Base-by-base conservation (phyloP, 108 stramenopile genomes). In the Skeletonema potamos region DNA sequence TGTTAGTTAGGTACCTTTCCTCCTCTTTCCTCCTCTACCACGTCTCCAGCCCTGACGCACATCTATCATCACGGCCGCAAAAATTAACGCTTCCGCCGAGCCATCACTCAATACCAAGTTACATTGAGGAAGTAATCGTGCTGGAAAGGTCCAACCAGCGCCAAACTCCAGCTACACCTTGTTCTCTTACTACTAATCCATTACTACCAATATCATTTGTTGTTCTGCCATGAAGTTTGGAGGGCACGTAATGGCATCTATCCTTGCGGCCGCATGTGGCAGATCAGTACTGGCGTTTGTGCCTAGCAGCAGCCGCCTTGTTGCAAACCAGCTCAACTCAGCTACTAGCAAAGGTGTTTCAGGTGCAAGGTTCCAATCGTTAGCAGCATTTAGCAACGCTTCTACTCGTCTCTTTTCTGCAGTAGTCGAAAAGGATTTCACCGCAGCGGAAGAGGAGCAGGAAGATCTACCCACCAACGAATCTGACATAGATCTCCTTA, bases 381-480 rank as follows among this genome's bases (percentile, higher is more conserved):
- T 11, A 5, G 22, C 32, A n/a, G 17, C 39, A 0, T 12, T 51
- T 9, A 11, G 62, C 62, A 26, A 39, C 27, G 17, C 9, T 43
- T 63, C 62, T 7, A 36, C 62, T 11, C 62, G 62, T 22, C 62
- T 63, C 0, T 63, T 63, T 11, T 63, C 62, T 27, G 43, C 62
- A 0, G 39, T 39, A 27, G 37, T n/a, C 27, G 27, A 36, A 15
- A 41, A 36, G 27, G 62, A 6, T n/a, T 27, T 24, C 37, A 7
- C 62, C 39, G 18, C 39, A 44, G 44, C 36, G 32, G 76, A 73
- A 29, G 82, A 78, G 29, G 72, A 64, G 29, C 64, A 60, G 29
- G 68, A 60, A 26, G 88, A 93, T 62, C 84, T 99, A 20, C 98
- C 98, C 27, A 99, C 96, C 26, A 99, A 99, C 89, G 97, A 97